phyloP scores from a whole-genome alignment of 768 basidiomycete genomes.

The Calocybe gangraenosa region DNA sequence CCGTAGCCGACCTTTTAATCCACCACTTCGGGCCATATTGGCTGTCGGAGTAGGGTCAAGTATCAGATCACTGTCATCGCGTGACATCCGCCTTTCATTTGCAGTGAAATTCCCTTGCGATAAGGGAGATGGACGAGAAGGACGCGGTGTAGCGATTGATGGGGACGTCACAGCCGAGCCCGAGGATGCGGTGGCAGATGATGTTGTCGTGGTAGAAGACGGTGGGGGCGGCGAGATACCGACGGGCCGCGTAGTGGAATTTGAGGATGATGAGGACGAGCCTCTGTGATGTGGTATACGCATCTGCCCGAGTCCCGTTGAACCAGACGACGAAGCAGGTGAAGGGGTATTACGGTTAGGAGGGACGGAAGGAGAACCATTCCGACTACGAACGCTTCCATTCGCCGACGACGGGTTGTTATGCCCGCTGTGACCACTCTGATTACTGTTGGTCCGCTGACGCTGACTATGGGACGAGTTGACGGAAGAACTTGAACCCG shows the following conservation, averaged over 20 bases:
- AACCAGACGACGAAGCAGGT: slow-evolving; percentile 22
- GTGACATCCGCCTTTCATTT: slow-evolving; percentile 72
- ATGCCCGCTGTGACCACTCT: slow-evolving; percentile 49
- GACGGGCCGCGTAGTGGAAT: slow-evolving; percentile 35
- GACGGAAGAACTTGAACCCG: slow-evolving; percentile 74
- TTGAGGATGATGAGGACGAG: slow-evolving; percentile 45
- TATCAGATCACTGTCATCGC: slow-evolving; percentile 71
- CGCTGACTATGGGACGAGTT: slow-evolving; percentile 61
- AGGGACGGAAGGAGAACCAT: slow-evolving; percentile 26
- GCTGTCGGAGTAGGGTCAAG: slow-evolving; percentile 35
- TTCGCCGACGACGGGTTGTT: slow-evolving; percentile 29
- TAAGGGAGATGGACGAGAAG: slow-evolving; percentile 59
- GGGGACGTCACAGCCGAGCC: slow-evolving; percentile 26
- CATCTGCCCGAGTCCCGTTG: slow-evolving; percentile 27
- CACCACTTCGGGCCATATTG: slow-evolving; percentile 50
- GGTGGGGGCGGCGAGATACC: slow-evolving; percentile 27
- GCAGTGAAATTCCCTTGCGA: slow-evolving; percentile 63
- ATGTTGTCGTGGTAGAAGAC: slow-evolving; percentile 30
- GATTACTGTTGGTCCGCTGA: slow-evolving; percentile 68
- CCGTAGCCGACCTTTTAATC: slow-evolving; percentile 74
- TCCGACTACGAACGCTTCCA: slow-evolving; percentile 34
- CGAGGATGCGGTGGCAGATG: slow-evolving; percentile 27
- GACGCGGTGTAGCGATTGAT: slow-evolving; percentile 30
- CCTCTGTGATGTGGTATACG: slow-evolving; percentile 25
- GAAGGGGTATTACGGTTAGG: slow-evolving; percentile 26